Base-by-base conservation (phyloP, 2,329 filamentous ascomycete genomes). In the Pseudocercospora musae region DNA sequence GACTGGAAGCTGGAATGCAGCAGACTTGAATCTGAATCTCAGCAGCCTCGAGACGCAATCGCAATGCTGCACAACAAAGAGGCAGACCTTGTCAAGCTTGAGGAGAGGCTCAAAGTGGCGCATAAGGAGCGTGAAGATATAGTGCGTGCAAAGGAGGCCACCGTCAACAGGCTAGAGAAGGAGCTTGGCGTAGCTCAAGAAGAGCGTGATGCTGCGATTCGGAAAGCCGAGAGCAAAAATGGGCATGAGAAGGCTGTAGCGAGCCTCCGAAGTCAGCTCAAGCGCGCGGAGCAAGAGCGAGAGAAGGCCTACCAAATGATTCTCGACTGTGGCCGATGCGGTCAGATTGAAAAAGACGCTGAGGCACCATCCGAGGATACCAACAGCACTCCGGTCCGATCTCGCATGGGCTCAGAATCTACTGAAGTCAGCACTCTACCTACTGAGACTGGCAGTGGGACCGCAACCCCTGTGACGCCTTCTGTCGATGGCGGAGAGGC, bases 271-370 rank as follows among this genome's bases (percentile, higher is more conserved):
- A 69, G 65, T 44, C 69, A 75, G 55, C 60, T 76, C 20, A 72
- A 70, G 57, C 66, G 66, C 48, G 70, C 72, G 3, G 60, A 69
- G 54, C 63, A 63, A 11, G 74, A 76, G 15, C 70, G 74, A 8
- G 73, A 76, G 56, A 64, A 62, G 27, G 73, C 73, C 3, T 76
- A 75, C 59, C 65, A 75, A 61, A 69, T 74, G 62, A 75, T 76
- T 25, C 27, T 76, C 21, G 69, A 73, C 25, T 76, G 73, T 62
- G 73, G 73, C 11, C 71, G 71, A 37, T 75, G 73, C 57, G 56
- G 65, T 25, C 62, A 60, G 37, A 56, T 69, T 9, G 64, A 70
- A 49, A 58, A 65, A 20, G 54, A 62, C 4, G 40, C 58, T 5
- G 59, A 60, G n/a, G 62, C 62, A 2, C 59, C 70, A 4, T 63